A percentile compares a stretch with the other conserved stretches of the same genome.
These are phyloP conservation scores for Trichothecium roseum DNA, from an alignment of 2,329 filamentous ascomycete genomes.

Conservation along the genomic window DNA sequence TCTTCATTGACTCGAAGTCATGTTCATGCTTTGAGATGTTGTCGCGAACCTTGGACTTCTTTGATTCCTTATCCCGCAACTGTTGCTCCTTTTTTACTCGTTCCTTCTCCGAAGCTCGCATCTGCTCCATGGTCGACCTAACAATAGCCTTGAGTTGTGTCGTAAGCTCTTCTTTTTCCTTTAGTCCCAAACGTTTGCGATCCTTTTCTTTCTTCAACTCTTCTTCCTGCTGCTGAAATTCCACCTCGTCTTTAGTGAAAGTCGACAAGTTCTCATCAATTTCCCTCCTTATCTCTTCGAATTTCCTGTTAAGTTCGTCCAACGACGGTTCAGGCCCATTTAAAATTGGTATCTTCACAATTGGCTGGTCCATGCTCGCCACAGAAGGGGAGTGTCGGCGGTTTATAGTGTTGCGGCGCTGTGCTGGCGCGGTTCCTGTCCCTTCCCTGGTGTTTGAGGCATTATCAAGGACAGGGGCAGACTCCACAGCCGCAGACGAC, in stretches of 20 bases:
- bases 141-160: conserved; percentile 75
- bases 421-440: conserved; percentile 31
- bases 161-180: conserved; percentile 85
- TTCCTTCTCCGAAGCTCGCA: conserved; percentile 69
- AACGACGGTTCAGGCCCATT: conserved; percentile 56
- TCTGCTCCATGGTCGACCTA: conserved; percentile 68
- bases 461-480: conserved; percentile 50
- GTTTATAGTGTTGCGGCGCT: conserved; percentile 48
- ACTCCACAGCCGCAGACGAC: conserved; percentile 48
- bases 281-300: conserved; percentile 72
- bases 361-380: conserved; percentile 41
- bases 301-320: conserved; percentile 68
- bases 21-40: conserved; percentile 59
- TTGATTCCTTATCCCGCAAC: conserved; percentile 57
- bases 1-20: conserved; percentile 49
- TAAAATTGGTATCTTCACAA: conserved; percentile 29
- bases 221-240: conserved; percentile 54
- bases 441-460: conserved; percentile 54
- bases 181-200: conserved; percentile 63
- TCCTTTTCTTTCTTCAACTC: conserved; percentile 71
- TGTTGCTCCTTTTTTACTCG: conserved; percentile 67
- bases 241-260: conserved; percentile 61
- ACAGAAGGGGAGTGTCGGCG: conserved; percentile 68
- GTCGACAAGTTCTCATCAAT: conserved; percentile 68
- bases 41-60: conserved; percentile 59